A percentile compares a stretch with the other conserved stretches of the same genome.
Conservation (phyloP, 2,329 filamentous ascomycete species). For the Malbranchea cinnamomea region DNA sequence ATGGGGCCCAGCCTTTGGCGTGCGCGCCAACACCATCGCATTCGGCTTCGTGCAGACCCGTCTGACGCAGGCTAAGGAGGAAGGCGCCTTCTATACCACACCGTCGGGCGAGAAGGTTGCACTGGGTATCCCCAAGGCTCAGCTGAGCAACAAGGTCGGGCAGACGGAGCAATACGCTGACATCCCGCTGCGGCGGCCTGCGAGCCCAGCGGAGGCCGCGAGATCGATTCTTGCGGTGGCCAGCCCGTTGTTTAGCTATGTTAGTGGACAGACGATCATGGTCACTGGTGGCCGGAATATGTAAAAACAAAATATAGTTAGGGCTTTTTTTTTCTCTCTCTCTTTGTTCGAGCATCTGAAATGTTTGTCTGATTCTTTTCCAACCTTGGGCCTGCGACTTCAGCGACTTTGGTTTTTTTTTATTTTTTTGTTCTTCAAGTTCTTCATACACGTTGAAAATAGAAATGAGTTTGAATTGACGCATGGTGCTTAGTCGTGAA, state of each 20-base stretch:
- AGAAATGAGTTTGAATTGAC: too few species aligned
- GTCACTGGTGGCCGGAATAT: constrained; percentile 63
- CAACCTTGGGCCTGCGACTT: too few species aligned
- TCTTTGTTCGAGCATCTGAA: too few species aligned
- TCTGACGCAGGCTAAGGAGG: constrained; percentile 71
- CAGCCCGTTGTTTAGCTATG: constrained; percentile 71
- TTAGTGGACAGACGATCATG: constrained; percentile 73
- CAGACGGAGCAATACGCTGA: constrained; percentile 38
- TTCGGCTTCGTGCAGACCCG: constrained; percentile 72
- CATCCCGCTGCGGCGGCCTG: constrained; percentile 64
- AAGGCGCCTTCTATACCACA: constrained; percentile 62
- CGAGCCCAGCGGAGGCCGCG: constrained; percentile 67
- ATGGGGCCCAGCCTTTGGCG: constrained; percentile 74
- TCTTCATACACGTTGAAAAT: too few species aligned
- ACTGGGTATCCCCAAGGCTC: constrained; percentile 55
- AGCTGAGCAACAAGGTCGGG: constrained; percentile 23
- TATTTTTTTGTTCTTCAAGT: too few species aligned
- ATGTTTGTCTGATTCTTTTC: too few species aligned
- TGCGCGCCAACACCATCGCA: constrained; percentile 68
- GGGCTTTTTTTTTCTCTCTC: too few species aligned
- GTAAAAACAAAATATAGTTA: too few species aligned
- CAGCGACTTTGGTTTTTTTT: too few species aligned
- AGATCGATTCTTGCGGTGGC: constrained; percentile 61
- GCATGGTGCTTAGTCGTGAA: too few species aligned
- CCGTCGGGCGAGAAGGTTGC: constrained; percentile 62